Conservation (phyloP, 179 eudicot species). For the Beta corolliflora region DNA sequence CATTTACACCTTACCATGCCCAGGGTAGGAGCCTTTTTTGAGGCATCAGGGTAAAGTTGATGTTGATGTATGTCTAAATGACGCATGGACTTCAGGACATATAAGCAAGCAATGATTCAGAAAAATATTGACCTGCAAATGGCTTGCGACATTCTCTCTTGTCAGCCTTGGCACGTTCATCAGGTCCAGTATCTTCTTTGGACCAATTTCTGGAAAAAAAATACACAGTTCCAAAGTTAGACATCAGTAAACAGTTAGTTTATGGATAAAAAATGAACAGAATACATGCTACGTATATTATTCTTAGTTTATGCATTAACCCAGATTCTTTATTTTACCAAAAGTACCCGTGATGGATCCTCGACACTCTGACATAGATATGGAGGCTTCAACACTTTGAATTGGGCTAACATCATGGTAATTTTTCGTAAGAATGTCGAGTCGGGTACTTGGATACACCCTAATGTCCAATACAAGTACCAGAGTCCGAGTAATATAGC, state of each 20-base stretch:
- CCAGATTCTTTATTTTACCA: background rate
- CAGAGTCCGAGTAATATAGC: background rate
- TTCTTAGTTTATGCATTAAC: background rate
- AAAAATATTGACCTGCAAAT: constrained; percentile 73
- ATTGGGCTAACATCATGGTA: no score
- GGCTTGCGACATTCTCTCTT: constrained; percentile 98
- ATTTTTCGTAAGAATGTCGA: no score
- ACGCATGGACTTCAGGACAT: constrained; percentile 9
- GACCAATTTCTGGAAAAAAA: constrained; percentile 80
- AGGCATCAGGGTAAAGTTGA: background rate
- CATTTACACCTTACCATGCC: background rate
- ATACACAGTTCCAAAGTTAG: constrained; percentile 23
- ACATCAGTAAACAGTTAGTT: constrained; percentile 2
- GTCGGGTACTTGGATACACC: no score
- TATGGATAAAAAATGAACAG: background rate
- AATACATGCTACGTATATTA: background rate
- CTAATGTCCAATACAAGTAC: no score
- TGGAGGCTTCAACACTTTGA: no score
- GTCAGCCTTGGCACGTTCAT: constrained; percentile 96
- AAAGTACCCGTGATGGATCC: background rate
- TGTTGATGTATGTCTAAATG: constrained; percentile 1
- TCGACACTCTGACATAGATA: no score
- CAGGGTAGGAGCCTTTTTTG: background rate
- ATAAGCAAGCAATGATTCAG: constrained; percentile 8
- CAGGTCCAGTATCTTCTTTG: constrained; percentile 89